These are phyloP conservation scores for Saccharomycopsis fibuligera DNA, from an alignment of 805 yeast species.

Conservation along the genomic window DNA sequence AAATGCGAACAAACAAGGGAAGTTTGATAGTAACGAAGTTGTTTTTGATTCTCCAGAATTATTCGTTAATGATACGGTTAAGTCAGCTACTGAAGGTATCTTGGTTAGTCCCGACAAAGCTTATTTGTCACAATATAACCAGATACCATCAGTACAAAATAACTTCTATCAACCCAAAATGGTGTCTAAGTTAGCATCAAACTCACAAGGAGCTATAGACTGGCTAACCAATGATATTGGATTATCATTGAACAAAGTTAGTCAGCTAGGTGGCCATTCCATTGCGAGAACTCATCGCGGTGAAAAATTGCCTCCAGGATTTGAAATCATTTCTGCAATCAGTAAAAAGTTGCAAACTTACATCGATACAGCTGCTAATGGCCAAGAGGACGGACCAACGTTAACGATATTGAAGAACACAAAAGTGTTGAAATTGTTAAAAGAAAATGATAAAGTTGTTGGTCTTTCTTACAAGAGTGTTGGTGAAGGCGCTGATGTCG, in stretches of 20 bases:
- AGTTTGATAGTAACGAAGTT: too few relatives aligned
- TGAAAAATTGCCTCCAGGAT: slow-evolving; percentile 51
- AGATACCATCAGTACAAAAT: slow-evolving; percentile 7
- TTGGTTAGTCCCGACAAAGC: slow-evolving; percentile 3
- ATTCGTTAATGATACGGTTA: slow-evolving; percentile 30
- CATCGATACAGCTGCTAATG: slow-evolving; percentile 22
- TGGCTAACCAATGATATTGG: slow-evolving; percentile 30
- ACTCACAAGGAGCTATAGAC: slow-evolving; percentile 30
- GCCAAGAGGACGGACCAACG: slow-evolving; percentile 23
- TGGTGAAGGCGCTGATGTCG: too few relatives aligned
- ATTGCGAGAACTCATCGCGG: slow-evolving; percentile 37
- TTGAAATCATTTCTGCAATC: slow-evolving; percentile 45
- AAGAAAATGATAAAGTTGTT: slow-evolving; percentile 29
- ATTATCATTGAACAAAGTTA: slow-evolving; percentile 30
- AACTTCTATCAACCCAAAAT: slow-evolving; percentile 21
- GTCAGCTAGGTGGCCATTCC: slow-evolving; percentile 37
- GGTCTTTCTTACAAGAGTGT: slow-evolving; percentile 40
- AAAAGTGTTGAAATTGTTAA: slow-evolving; percentile 32
- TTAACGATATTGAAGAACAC: slow-evolving; percentile 35
- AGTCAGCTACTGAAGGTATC: slow-evolving; percentile 31
- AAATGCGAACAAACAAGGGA: slow-evolving; percentile 10
- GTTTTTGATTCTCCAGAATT: slow-evolving; percentile 26
- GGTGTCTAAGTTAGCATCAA: slow-evolving; percentile 26
- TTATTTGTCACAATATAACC: neutral
- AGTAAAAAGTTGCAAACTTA: slow-evolving; percentile 32